Conservation (phyloP, 2,329 filamentous ascomycete genomes). For the Penicillium decumbens region DNA sequence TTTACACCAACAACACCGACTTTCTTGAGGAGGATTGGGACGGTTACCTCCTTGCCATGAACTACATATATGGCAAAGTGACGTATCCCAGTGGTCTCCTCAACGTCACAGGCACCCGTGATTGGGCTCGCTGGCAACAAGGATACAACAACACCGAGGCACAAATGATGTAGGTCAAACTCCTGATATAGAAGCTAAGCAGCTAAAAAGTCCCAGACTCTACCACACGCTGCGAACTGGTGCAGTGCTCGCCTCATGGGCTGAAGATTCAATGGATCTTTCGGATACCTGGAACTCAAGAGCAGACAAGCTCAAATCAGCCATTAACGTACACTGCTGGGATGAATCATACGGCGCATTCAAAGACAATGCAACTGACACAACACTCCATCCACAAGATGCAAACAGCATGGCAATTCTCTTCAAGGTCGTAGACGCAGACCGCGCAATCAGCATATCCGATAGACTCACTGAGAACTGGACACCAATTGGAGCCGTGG, state of each 20-base stretch:
- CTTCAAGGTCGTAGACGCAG: slow-evolving; percentile 43
- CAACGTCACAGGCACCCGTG: slow-evolving; percentile 48
- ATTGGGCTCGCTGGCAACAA: slow-evolving; percentile 51
- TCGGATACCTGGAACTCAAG: slow-evolving; percentile 39
- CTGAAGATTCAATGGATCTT: slow-evolving; percentile 41
- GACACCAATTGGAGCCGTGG: slow-evolving; percentile 52
- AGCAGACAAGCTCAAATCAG: slow-evolving; percentile 38
- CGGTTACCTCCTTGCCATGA: slow-evolving; percentile 48
- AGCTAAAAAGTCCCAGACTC: slow-evolving; percentile 27
- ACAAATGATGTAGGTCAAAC: slow-evolving; percentile 43
- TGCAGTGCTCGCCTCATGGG: slow-evolving; percentile 48
- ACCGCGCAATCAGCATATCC: slow-evolving; percentile 42
- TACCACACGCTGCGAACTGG: slow-evolving; percentile 54
- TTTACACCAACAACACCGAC: slow-evolving; percentile 51
- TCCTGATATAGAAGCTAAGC: not conserved
- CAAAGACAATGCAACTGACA: slow-evolving; percentile 50
- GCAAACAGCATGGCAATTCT: slow-evolving; percentile 55
- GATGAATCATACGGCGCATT: slow-evolving; percentile 49
- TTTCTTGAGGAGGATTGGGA: slow-evolving; percentile 49
- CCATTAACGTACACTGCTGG: slow-evolving; percentile 50
- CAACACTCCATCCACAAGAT: slow-evolving; percentile 56
- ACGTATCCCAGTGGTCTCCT: slow-evolving; percentile 45
- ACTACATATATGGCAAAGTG: slow-evolving; percentile 44
- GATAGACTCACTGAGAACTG: slow-evolving; percentile 49
- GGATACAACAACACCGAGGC: slow-evolving; percentile 50